Evolutionary conservation across 2,329 filamentous ascomycete species (phyloP).

Genomic region (Stagonosporopsis vannaccii): DNA sequence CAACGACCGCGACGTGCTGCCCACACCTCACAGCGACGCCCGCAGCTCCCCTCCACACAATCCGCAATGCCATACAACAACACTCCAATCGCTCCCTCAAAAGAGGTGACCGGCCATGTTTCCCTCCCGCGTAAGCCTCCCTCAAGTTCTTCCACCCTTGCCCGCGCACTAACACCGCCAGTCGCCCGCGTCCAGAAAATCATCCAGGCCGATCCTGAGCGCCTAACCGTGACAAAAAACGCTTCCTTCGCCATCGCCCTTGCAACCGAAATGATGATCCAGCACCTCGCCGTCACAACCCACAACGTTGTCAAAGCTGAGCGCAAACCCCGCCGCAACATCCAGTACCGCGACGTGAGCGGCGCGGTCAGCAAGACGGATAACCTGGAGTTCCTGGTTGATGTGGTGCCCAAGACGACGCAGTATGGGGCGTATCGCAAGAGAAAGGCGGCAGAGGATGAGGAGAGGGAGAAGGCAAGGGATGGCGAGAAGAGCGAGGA

Average conservation of each 20-base stretch:
- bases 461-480: constrained; percentile 11
- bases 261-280: constrained; percentile 95
- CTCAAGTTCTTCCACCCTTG: background rate
- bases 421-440: constrained; percentile 82
- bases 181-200: constrained; percentile 97
- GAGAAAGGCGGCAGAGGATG: constrained; percentile 53
- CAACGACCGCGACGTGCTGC: background rate
- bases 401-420: constrained; percentile 86
- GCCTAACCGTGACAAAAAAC: constrained; percentile 86
- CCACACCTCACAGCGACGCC: background rate
- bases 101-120: constrained; percentile 84
- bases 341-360: constrained; percentile 95
- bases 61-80: constrained; percentile 86
- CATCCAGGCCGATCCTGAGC: constrained; percentile 79
- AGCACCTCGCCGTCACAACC: constrained; percentile 84
- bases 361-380: constrained; percentile 87
- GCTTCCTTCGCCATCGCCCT: constrained; percentile 93
- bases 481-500: background rate
- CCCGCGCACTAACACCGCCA: constrained; percentile 51
- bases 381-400: constrained; percentile 92
- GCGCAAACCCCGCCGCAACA: constrained; percentile 87
- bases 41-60: constrained; percentile 7
- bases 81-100: constrained; percentile 77
- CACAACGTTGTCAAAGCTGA: constrained; percentile 91
- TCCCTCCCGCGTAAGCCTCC: constrained; percentile 77